Evolutionary conservation across 2,329 filamentous ascomycete species (phyloP).

Genomic region (Metarhizium robertsii): DNA sequence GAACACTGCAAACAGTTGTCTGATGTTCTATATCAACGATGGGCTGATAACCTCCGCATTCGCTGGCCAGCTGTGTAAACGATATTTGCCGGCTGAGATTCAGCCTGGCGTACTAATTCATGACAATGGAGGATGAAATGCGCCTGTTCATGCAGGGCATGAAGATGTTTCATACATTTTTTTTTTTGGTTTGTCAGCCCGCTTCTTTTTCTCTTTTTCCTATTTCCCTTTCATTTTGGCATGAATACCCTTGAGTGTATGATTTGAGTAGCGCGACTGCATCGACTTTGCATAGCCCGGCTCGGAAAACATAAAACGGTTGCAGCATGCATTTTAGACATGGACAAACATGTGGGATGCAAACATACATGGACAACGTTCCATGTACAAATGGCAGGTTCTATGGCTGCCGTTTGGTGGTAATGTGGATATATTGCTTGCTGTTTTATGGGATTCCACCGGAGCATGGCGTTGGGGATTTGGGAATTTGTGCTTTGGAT

Average conservation of each 20-base stretch:
- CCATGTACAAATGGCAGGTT: slow-evolving; percentile 4
- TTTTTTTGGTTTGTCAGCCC: not conserved
- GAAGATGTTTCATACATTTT: not conserved
- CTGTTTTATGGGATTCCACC: not conserved
- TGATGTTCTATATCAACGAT: slow-evolving; percentile 83
- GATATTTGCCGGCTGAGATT: not conserved
- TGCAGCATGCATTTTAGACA: slow-evolving; percentile 5
- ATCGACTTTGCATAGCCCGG: slow-evolving; percentile 12
- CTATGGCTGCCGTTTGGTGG: not conserved
- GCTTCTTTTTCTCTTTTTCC: not conserved
- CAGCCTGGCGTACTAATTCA: not conserved
- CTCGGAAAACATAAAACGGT: slow-evolving; percentile 6
- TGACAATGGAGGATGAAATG: not conserved
- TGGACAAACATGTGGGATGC: not conserved
- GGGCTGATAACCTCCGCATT: slow-evolving; percentile 73
- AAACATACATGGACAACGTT: not conserved
- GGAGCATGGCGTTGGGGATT: slow-evolving; percentile 6
- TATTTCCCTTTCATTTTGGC: slow-evolving; percentile 2
- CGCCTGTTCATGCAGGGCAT: not conserved
- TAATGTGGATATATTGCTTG: not conserved
- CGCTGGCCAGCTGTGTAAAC: slow-evolving; percentile 48
- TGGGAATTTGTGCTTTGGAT: slow-evolving; percentile 1
- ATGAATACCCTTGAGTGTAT: slow-evolving; percentile 10
- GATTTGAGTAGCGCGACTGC: slow-evolving; percentile 11
- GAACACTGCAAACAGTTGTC: slow-evolving; percentile 85